Evolutionary conservation across 2,329 filamentous ascomycete species (phyloP), one percentile per base, ranked within the genome.

Genomic region (Diaporthe batatas): DNA sequence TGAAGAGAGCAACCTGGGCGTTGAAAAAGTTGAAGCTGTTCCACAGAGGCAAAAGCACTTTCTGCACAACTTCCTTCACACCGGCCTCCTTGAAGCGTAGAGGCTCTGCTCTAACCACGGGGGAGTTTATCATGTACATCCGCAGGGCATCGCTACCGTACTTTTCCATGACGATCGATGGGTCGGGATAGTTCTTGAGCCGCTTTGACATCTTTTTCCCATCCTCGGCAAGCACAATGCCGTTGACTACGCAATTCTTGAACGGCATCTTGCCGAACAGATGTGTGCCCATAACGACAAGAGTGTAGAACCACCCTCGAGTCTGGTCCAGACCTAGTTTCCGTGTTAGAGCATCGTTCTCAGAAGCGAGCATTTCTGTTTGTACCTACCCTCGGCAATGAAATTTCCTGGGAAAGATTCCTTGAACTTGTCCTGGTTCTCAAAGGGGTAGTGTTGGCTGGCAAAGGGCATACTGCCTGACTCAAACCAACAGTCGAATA

Each of bases 201-300:
- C 96, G 91, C 84, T 98, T 98, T 8, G 95, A 98, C 96, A 98
- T 98, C 87, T 98, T 98, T 87, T 98, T 98, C 71, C 96, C 96
- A 79, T 98, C 94, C 81, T 97, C 95, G 0, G 95, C 95, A 53
- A 98, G 88, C 6, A 98, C 95, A 75, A 98, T 96, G 65, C 95
- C 95, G 80, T 97, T 98, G 75, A 98, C 95, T n/a, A 98, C 94
- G 78, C 94, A 97, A 81, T 98, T 98, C 84, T 96, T 92, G 87
- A 98, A 98, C 0, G 96, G 95, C 2, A 95, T 90, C 47, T 91
- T 89, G 55, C 93, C 93, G 78, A 96, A 97, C 5, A 98, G 88
- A 80, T 97, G 94, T 10, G 93, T 96, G 44, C 95, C 95, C 62
- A 98, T 86, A 12, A 98, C 94, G 25, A 94, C 91, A 74, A 98